Evolutionary conservation across 2,329 filamentous ascomycete genomes (phyloP).

Genomic region (Cephalotrichum gorgonifer): DNA sequence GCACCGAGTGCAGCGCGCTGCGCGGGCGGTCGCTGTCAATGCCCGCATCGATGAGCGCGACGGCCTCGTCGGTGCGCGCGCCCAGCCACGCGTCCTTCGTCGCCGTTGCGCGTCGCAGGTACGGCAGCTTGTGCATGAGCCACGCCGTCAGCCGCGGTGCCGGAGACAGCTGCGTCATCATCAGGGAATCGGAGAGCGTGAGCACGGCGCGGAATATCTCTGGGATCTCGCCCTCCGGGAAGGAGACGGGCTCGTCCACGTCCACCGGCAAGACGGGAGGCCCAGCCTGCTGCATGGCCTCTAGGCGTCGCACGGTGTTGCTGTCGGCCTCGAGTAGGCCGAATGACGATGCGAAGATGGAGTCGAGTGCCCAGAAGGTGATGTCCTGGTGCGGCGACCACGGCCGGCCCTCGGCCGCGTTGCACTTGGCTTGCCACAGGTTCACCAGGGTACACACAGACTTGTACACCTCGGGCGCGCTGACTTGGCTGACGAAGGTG

Average conservation of each 20-base stretch:
- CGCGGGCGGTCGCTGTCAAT: slow-evolving; percentile 12
- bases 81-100: slow-evolving; percentile 12
- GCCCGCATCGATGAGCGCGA: slow-evolving; percentile 14
- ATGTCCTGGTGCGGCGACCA: slow-evolving; percentile 17
- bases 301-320: slow-evolving; percentile 13
- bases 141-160: slow-evolving; percentile 16
- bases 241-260: neutral
- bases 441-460: slow-evolving; percentile 17
- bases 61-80: slow-evolving; percentile 2
- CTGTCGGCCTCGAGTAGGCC: slow-evolving; percentile 15
- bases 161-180: slow-evolving; percentile 17
- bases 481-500: slow-evolving; percentile 20
- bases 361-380: slow-evolving; percentile 18
- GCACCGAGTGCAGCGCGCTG: slow-evolving; percentile 20
- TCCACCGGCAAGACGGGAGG: neutral
- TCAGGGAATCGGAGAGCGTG: slow-evolving; percentile 17
- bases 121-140: slow-evolving; percentile 16
- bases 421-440: slow-evolving; percentile 22
- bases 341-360: slow-evolving; percentile 18
- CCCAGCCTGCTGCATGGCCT: slow-evolving; percentile 7
- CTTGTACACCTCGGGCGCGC: slow-evolving; percentile 21
- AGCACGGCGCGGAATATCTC: slow-evolving; percentile 12
- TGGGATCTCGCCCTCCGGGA: neutral
- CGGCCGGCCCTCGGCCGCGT: slow-evolving; percentile 15
- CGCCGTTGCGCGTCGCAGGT: slow-evolving; percentile 16